These are phyloP conservation scores for Botrytis elliptica DNA, from an alignment of 2,329 filamentous ascomycete genomes.

Conservation along the genomic window DNA sequence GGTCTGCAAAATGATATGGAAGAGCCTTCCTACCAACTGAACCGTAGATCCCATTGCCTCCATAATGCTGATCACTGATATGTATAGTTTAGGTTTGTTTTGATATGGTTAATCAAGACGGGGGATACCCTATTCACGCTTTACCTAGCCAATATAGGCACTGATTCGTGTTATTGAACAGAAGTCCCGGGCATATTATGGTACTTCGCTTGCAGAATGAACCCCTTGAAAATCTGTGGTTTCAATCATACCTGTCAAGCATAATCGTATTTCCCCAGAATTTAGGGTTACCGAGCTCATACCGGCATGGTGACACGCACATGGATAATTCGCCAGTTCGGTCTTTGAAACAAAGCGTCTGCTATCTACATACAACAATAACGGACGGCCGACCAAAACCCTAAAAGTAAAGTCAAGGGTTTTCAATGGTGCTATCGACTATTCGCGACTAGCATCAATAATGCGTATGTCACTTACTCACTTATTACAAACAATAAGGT, in stretches of 20 bases:
- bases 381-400: too few relatives aligned
- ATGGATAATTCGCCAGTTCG: too few relatives aligned
- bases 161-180: not conserved
- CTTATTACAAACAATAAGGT: not conserved
- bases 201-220: not conserved
- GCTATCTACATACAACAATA: too few relatives aligned
- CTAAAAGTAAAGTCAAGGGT: too few relatives aligned
- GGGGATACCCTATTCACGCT: not conserved
- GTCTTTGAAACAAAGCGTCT: not conserved
- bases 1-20: not conserved
- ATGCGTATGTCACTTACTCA: not conserved
- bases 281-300: constrained; percentile 12
- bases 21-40: too few relatives aligned
- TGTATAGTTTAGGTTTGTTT: not conserved
- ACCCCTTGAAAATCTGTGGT: not conserved
- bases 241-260: not conserved
- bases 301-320: not conserved
- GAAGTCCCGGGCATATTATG: not conserved
- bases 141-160: not conserved
- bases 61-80: not conserved
- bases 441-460: too few relatives aligned
- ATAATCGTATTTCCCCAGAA: constrained; percentile 3
- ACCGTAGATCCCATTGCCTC: too few relatives aligned
- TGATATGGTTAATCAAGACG: not conserved
- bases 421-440: too few relatives aligned